phyloP scores from a whole-genome alignment of 2,329 filamentous ascomycete species.

The Cercospora beticola region DNA sequence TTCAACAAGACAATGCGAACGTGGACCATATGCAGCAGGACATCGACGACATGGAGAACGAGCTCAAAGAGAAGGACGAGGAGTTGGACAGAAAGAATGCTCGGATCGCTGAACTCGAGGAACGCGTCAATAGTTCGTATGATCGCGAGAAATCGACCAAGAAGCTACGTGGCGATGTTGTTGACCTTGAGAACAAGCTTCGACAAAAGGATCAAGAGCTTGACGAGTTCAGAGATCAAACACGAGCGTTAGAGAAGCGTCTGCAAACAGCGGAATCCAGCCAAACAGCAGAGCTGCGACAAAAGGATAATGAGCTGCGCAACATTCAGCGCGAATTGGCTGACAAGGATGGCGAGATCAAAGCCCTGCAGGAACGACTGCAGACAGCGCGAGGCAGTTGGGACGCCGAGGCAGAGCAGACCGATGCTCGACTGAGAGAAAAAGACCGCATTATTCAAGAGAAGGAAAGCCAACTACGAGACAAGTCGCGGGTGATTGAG shows the following conservation, averaged over 20 bases:
- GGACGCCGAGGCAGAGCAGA: constrained; percentile 41
- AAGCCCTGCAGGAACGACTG: constrained; percentile 39
- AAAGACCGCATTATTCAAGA: constrained; percentile 60
- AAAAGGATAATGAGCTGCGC: constrained; percentile 53
- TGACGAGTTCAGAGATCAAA: constrained; percentile 38
- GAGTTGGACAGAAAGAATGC: constrained; percentile 34
- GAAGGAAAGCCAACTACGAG: constrained; percentile 70
- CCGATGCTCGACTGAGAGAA: constrained; percentile 39
- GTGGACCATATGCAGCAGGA: constrained; percentile 61
- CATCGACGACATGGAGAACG: constrained; percentile 51
- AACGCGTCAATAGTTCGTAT: constrained; percentile 33
- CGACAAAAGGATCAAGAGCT: constrained; percentile 38
- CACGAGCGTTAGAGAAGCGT: constrained; percentile 37
- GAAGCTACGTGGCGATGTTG: constrained; percentile 40
- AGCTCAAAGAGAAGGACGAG: constrained; percentile 53
- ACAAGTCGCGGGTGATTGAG: constrained; percentile 71
- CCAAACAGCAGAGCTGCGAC: constrained; percentile 29
- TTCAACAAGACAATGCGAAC: constrained; percentile 42
- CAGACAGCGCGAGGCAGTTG: constrained; percentile 41
- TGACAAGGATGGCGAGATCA: constrained; percentile 41
- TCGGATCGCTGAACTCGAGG: constrained; percentile 36
- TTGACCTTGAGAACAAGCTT: constrained; percentile 38
- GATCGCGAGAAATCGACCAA: constrained; percentile 41
- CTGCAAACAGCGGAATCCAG: constrained; percentile 30
- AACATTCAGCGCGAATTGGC: constrained; percentile 54